A percentile compares a stretch with the other conserved stretches of the same genome.
These are phyloP conservation scores for Euphorbia pulcherrima DNA, from an alignment of 345 rosid species.

Conservation along the genomic window DNA sequence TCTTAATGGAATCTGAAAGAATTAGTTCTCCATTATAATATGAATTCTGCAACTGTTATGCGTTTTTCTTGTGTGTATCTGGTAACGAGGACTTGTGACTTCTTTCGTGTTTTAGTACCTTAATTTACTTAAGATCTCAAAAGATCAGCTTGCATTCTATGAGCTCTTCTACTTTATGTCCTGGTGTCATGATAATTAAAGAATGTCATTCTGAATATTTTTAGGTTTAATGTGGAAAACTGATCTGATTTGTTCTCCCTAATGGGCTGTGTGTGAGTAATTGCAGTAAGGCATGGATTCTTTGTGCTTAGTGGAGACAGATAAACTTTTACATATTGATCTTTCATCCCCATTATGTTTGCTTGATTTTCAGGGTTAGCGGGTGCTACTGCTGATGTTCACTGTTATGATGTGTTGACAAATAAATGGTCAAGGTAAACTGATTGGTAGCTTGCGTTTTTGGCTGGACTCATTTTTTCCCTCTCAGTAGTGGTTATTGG, in stretches of 20 bases:
- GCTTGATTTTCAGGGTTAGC: conserved; percentile 70
- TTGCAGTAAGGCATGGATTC: conserved; percentile 1
- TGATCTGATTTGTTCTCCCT: background rate
- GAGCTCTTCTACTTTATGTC: background rate
- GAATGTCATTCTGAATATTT: background rate
- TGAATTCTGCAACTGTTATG: background rate
- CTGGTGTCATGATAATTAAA: background rate
- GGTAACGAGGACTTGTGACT: background rate
- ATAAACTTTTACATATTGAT: background rate
- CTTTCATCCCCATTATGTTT: conserved; percentile 10
- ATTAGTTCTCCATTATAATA: background rate
- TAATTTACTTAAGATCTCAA: background rate
- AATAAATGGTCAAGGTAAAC: conserved; percentile 96
- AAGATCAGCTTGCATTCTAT: conserved; percentile 4
- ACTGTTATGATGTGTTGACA: conserved; percentile 86
- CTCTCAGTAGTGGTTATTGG: background rate
- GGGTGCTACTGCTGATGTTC: conserved; percentile 99
- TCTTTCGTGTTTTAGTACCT: background rate
- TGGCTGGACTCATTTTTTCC: background rate
- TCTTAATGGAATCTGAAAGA: conserved; percentile 2
- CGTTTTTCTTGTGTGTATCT: background rate
- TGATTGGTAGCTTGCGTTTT: conserved; percentile 7
- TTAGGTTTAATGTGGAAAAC: conserved; percentile 3
- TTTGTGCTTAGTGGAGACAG: background rate
- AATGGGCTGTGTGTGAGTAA: background rate